Base-by-base conservation (phyloP, 768 basidiomycete genomes). In the Solioccasus polychromus region DNA sequence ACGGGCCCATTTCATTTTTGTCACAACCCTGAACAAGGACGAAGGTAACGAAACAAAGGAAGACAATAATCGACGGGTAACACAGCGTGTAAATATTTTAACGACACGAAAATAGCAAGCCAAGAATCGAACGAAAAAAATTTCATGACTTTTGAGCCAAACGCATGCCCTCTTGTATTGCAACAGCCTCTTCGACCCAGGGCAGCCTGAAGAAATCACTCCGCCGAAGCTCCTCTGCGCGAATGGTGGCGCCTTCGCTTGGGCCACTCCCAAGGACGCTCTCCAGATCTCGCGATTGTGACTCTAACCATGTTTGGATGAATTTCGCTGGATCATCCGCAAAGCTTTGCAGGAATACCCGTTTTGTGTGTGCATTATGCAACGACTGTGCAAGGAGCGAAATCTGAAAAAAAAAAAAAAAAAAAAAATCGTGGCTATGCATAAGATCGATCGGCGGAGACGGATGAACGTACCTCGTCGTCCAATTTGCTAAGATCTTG, bases 151-250 rank as follows among this genome's bases (percentile, higher is more conserved):
- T 61, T 66, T 76, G 66, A 11, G 85, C 84, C 42, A 89, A 63
- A 28, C 88, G 77, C 61, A 83, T 70, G 0, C 90, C 89, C 55
- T 94, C 91, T 55, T 91, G 86, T 18, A 94, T 79, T 8, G 86
- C 83, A 41, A 92, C 83, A 6, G 91, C 92, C 72, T 82, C 81
- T 55, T 88, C 85, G 11, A 96, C 92, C 93, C 93, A 97, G 4
- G 92, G 89, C 60, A 95, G 66, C 50, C 77, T 74, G 77, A 96
- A 97, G 68, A 92, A 88, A 62, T 96, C 92, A 59, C 88, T 92
- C 41, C 91, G 71, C 50, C 84, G 78, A 43, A 96, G 68, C 61
- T 96, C 92, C 54, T 95, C 92, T 46, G 89, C 88, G n/a, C 88
- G 71, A 9, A 94, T 77, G 2, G 82, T 82, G 60, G 80, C 74